Evolutionary conservation across 1,139 yeast species (phyloP), one percentile per base, ranked within the genome.

Genomic region (Geotrichum siamense): DNA sequence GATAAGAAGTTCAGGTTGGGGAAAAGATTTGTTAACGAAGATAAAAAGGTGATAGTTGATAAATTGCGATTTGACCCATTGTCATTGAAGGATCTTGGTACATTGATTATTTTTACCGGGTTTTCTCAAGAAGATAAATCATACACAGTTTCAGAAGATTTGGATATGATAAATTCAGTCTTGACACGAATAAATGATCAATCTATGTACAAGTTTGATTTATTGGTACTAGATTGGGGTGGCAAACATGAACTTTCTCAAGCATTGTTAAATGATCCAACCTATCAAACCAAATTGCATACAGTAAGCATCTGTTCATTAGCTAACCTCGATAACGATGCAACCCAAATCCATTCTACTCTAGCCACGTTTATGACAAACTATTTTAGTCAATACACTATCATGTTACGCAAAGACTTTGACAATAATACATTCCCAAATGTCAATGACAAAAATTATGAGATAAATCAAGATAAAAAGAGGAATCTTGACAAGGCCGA

Each of bases 61-160:
- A 54, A 57, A 16, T 48, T 60, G 36, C 53, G 50, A 30, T 52
- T 53, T 10, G 49, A 52, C 33, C 44, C 52, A 3, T 43, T 39
- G 4, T 48, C 53, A 6, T 59, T 50, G 37, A 44, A 44, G n/a
- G 44, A 47, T 17, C 46, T 60, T 19, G 59, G 58, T 2, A 52
- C 50, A 31, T 33, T 61, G 32, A 44, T 62, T 9, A 52, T 60
- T 41, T 58, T 54, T 38, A 53, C 57, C 39, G 65, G 64, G 1
- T 37, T 55, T 15, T 43, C 50, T 15, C 46, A 49, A 4, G 28
- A 15, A 16, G 41, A 41, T 15, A 43, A 29, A n/a, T 43, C 43
- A 23, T 30, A 32, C 6, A 12, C 20, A 6, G 35, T 30, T 30
- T 36, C 38, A 15, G 48, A 44, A 19, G 52, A 53, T 38, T 23